Evolutionary conservation across 768 basidiomycete species (phyloP).

Genomic region (Boletus bicolor): DNA sequence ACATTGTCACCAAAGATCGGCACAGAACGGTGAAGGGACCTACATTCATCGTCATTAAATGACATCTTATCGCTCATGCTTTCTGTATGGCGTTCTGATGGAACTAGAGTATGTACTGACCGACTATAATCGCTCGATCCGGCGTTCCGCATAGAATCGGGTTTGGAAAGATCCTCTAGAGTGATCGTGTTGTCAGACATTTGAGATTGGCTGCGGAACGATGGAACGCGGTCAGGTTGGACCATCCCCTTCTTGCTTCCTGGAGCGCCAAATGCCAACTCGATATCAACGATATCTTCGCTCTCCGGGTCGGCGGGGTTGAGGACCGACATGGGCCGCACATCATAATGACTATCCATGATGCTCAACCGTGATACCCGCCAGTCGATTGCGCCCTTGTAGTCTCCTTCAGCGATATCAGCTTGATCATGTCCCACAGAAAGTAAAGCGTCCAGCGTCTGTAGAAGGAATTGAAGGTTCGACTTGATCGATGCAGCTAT

Average conservation of each 20-base stretch:
- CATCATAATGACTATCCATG: slow-evolving; percentile 49
- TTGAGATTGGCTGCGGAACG: slow-evolving; percentile 33
- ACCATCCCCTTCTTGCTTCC: slow-evolving; percentile 30
- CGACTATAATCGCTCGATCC: slow-evolving; percentile 25
- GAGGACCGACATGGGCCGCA: slow-evolving; percentile 38
- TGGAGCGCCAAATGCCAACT: slow-evolving; percentile 44
- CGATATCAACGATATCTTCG: slow-evolving; percentile 59
- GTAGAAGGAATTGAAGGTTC: slow-evolving; percentile 53
- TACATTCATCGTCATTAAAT: slow-evolving; percentile 27
- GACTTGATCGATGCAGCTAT: slow-evolving; percentile 51
- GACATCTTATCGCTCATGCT: slow-evolving; percentile 18
- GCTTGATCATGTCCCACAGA: slow-evolving; percentile 69
- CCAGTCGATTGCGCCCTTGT: slow-evolving; percentile 75
- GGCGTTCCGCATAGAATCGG: slow-evolving; percentile 17
- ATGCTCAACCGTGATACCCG: slow-evolving; percentile 68
- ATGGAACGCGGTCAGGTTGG: slow-evolving; percentile 24
- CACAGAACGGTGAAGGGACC: not conserved
- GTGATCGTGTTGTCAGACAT: slow-evolving; percentile 36
- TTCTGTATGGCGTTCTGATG: slow-evolving; percentile 22
- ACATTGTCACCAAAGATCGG: not conserved
- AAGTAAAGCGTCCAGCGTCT: slow-evolving; percentile 60
- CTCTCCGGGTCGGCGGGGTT: slow-evolving; percentile 39
- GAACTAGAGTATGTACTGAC: slow-evolving; percentile 25
- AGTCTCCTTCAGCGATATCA: slow-evolving; percentile 64
- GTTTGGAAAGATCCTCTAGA: slow-evolving; percentile 25